phyloP scores from a whole-genome alignment of 371 early-diverging fungal genomes.

The Mucor circinelloides region DNA sequence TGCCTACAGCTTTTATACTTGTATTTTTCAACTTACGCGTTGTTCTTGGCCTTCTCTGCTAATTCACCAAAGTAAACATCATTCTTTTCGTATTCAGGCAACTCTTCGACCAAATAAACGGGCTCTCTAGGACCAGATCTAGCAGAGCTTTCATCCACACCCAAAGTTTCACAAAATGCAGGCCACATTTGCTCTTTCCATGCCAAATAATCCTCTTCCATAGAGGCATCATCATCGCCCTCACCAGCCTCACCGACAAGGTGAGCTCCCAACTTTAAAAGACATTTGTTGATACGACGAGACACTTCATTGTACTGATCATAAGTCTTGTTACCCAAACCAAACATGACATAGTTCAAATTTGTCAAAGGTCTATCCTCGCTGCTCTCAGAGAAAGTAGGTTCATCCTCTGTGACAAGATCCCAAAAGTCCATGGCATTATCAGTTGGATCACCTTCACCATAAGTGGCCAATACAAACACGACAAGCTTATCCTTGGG shows the following conservation, averaged over 20 bases:
- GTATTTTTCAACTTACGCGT: conserved; percentile 37
- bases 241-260: conserved; percentile 85
- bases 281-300: conserved; percentile 64
- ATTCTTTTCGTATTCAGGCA: conserved; percentile 36
- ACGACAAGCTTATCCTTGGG: conserved; percentile 68
- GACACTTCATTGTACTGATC: conserved; percentile 91
- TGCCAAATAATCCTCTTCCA: conserved; percentile 93
- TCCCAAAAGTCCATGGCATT: conserved; percentile 91
- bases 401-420: conserved; percentile 65
- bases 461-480: conserved; percentile 91
- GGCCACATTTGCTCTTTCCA: conserved; percentile 92
- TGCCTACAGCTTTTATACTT: no score
- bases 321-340: conserved; percentile 97
- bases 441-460: conserved; percentile 93
- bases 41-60: conserved; percentile 45
- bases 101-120: conserved; percentile 45
- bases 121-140: conserved; percentile 42
- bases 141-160: conserved; percentile 61
- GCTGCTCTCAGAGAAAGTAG: conserved; percentile 61
- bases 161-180: conserved; percentile 72
- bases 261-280: conserved; percentile 75
- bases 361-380: conserved; percentile 57
- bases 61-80: conserved; percentile 66
- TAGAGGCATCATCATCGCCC: conserved; percentile 94
- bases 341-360: conserved; percentile 84